Evolutionary conservation across 1,139 yeast genomes (phyloP), one percentile per base, ranked within the genome.

Genomic region (Saccharomyces uvarum): DNA sequence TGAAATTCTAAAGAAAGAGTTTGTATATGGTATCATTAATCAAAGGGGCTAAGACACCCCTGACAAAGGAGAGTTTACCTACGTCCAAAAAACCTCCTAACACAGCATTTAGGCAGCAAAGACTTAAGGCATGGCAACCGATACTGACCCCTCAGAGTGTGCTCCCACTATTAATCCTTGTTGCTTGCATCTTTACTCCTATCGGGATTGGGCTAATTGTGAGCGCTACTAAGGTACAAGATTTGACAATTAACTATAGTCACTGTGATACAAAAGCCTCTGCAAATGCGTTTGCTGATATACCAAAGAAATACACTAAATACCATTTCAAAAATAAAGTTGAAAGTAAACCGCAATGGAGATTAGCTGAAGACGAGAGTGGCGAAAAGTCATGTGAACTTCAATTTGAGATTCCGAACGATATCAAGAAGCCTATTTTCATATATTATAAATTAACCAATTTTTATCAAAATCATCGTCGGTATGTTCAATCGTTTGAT

Each of bases 111-210:
- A 78, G 91, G 64, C 95, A 86, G 65, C 89, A 84, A 63, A 72
- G 89, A 67, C 72, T 84, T 62, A 84, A 85, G 66, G 86, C 93
- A 56, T 86, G 93, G 93, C 93, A 86, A 70, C 93, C 93, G 0
- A 84, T 86, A 50, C 75, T 86, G 55, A 83, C 90, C 0, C 91
- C 93, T 2, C 83, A 80, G 61, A 79, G 86, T n/a, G 90, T 86
- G 53, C 75, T 86, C 26, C 93, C 93, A 3, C 71, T 86, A 31
- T 71, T 86, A 44, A 73, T 85, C 21, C 59, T 85, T 28, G 68
- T 83, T 32, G 86, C 87, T 0, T 71, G 84, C n/a, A 77, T 86
- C 14, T 85, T 85, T 70, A 83, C 86, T 0, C 93, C 93, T 0
- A 76, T 86, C 54, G 95, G 95, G 0, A 78, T 85, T 26, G 91